Evolutionary conservation across 1,139 yeast species (phyloP).

Genomic region (Debaryomycetaceae sp.): DNA sequence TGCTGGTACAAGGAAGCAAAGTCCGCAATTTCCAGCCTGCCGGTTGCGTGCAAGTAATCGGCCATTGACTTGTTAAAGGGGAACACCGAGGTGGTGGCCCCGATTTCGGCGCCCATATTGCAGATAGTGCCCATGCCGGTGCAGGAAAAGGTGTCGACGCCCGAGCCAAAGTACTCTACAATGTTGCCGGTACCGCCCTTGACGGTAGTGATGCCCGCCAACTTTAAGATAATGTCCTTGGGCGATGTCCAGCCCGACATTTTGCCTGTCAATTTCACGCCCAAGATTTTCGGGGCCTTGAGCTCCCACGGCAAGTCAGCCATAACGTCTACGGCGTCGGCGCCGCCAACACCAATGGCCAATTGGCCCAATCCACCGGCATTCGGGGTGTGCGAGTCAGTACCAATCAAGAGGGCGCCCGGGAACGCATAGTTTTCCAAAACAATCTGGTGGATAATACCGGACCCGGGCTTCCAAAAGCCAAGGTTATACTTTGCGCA

Average conservation of each 20-base stretch:
- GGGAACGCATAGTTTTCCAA: constrained; percentile 98
- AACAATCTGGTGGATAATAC: constrained; percentile 96
- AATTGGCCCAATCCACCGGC: constrained; percentile 99
- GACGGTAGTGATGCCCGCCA: constrained; percentile 96
- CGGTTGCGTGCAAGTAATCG: constrained; percentile 82
- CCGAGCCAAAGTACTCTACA: constrained; percentile 95
- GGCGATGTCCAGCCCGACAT: constrained; percentile 99
- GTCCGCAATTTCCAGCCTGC: constrained; percentile 73
- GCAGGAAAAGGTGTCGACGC: constrained; percentile 92
- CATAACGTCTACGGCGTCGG: constrained; percentile 98
- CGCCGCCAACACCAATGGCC: constrained; percentile 99
- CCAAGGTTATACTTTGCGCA: constrained; percentile 98
- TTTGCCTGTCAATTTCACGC: constrained; percentile 93
- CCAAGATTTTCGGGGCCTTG: constrained; percentile 95
- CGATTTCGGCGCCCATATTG: constrained; percentile 99
- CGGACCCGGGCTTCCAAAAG: constrained; percentile 99
- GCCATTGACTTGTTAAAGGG: constrained; percentile 91
- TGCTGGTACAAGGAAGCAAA: constrained; percentile 66
- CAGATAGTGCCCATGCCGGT: constrained; percentile 99
- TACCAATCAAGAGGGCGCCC: constrained; percentile 94
- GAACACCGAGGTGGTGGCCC: constrained; percentile 98
- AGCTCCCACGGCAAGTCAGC: constrained; percentile 95
- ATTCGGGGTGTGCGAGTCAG: constrained; percentile 98
- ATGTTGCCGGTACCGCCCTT: constrained; percentile 99
- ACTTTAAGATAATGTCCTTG: constrained; percentile 89